Evolutionary conservation across 441 rosid genomes (phyloP).

Genomic region (Gossypium lobatum): DNA sequence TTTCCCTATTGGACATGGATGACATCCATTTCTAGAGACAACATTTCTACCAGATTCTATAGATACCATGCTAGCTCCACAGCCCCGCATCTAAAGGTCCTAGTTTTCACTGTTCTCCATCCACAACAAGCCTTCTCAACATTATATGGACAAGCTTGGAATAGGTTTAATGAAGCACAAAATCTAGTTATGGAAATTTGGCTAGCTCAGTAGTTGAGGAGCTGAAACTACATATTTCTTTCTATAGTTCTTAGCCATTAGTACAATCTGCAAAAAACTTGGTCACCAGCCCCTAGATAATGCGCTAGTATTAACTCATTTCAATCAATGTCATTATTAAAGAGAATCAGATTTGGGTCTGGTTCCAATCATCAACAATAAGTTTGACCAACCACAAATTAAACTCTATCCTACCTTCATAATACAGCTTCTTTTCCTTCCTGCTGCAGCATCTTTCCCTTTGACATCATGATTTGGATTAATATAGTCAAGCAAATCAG

Average conservation of each 20-base stretch:
- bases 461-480: slow-evolving; percentile 64
- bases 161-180: slow-evolving; percentile 4
- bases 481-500: slow-evolving; percentile 74
- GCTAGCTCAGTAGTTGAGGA: not conserved
- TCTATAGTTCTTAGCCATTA: not conserved
- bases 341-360: not conserved
- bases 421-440: slow-evolving; percentile 48
- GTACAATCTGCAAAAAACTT: slow-evolving; percentile 5
- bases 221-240: slow-evolving; percentile 3
- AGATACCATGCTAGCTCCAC: not conserved
- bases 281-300: not conserved
- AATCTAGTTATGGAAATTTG: not conserved
- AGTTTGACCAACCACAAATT: not conserved
- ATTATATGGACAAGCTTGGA: not conserved
- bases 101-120: not conserved
- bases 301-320: not conserved
- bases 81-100: not conserved
- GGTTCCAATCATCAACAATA: not conserved
- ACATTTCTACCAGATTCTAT: not conserved
- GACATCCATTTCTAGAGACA: not conserved
- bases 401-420: slow-evolving; percentile 41
- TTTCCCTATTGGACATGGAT: not conserved
- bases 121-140: slow-evolving; percentile 3
- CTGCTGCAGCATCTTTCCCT: slow-evolving; percentile 46
- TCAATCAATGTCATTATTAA: not conserved